Conservation (phyloP, 768 basidiomycete genomes). For the Cystofilobasidium capitatum region DNA sequence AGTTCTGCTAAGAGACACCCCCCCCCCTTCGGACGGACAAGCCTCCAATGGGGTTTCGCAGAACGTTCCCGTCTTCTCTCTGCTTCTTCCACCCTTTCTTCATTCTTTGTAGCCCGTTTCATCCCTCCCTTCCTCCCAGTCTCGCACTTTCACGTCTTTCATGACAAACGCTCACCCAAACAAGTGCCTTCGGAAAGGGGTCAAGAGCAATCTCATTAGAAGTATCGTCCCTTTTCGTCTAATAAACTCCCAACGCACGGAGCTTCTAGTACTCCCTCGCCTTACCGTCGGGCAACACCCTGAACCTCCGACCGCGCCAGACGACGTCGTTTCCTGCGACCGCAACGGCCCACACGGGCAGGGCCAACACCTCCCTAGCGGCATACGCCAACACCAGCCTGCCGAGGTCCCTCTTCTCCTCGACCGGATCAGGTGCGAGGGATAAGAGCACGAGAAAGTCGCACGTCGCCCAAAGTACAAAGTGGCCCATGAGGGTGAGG, state of each 20-base stretch:
- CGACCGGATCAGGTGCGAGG: slow-evolving; percentile 48
- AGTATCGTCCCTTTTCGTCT: too few species aligned
- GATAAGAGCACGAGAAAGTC: slow-evolving; percentile 38
- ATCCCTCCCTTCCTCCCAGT: too few species aligned
- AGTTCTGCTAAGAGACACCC: slow-evolving; percentile 13
- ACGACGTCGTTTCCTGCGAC: slow-evolving; percentile 69
- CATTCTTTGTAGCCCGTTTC: background rate
- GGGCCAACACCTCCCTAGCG: slow-evolving; percentile 65
- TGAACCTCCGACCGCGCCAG: slow-evolving; percentile 79
- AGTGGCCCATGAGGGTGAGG: slow-evolving; percentile 53
- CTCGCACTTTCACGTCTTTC: background rate
- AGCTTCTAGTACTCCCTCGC: slow-evolving; percentile 40
- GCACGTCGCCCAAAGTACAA: slow-evolving; percentile 76
- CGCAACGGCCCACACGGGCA: slow-evolving; percentile 80
- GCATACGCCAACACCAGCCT: slow-evolving; percentile 69
- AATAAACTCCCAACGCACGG: too few species aligned
- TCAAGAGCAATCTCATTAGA: too few species aligned
- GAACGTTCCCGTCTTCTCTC: too few species aligned
- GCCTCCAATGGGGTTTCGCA: too few species aligned
- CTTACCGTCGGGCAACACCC: slow-evolving; percentile 64
- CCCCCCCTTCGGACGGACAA: slow-evolving; percentile 1
- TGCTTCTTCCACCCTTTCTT: background rate
- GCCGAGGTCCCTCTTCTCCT: slow-evolving; percentile 40
- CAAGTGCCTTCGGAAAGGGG: too few species aligned
- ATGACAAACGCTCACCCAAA: too few species aligned